Percentiles rank a stretch among this genome's conserved stretches.
Conservation (phyloP, 441 rosid species). For the Pelargonium fulgidum region DNA sequence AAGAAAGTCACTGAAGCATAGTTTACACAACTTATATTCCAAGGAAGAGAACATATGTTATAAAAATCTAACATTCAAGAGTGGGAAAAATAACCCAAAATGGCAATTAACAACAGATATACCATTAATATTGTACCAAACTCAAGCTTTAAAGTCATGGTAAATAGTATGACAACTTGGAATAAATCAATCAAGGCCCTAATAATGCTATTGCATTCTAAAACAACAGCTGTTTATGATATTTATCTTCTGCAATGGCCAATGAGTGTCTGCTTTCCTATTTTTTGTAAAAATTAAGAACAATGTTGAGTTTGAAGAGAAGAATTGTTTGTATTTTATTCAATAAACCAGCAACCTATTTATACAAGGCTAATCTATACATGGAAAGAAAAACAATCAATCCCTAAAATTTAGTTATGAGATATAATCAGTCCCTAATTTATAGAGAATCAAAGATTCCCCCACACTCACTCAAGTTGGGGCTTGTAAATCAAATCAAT, state of each 20-base stretch:
- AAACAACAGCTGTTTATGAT: background rate
- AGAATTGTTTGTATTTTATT: too few species aligned
- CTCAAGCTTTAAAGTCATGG: background rate
- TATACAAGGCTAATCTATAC: too few species aligned
- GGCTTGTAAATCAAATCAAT: too few species aligned
- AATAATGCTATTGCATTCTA: background rate
- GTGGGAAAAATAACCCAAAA: background rate
- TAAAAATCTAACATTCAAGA: background rate
- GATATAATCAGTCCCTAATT: too few species aligned
- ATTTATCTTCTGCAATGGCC: background rate
- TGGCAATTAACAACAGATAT: background rate
- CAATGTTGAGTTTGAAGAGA: too few species aligned
- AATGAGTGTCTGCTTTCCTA: background rate
- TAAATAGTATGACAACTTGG: background rate
- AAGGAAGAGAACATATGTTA: background rate
- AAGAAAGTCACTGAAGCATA: background rate
- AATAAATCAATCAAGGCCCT: background rate
- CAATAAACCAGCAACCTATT: too few species aligned
- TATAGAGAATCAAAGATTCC: too few species aligned
- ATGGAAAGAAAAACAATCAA: too few species aligned
- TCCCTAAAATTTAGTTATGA: too few species aligned
- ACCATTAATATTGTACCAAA: background rate
- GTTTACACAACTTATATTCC: background rate
- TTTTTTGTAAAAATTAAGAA: too few species aligned
- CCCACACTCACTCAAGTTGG: too few species aligned